Percentiles rank a stretch among this genome's conserved stretches.
These are phyloP conservation scores for Quillaja saponaria DNA, from an alignment of 306 rosid species.

Conservation along the genomic window DNA sequence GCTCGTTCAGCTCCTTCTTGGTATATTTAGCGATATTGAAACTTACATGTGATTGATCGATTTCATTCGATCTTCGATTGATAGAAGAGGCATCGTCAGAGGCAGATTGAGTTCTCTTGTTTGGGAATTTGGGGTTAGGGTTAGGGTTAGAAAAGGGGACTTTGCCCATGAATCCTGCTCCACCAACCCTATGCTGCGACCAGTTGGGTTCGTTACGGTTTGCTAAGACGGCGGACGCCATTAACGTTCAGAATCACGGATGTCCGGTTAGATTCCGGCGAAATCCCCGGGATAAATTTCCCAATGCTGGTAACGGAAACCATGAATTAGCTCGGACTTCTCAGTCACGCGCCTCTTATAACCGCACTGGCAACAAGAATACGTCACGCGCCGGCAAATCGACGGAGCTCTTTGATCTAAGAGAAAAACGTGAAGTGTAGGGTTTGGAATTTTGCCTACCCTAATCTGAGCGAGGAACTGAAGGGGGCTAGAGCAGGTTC, in stretches of 20 bases:
- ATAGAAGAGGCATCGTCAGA: constrained; percentile 86
- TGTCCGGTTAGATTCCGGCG: constrained; percentile 35
- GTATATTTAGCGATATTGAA: constrained; percentile 55
- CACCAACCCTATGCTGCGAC: constrained; percentile 68
- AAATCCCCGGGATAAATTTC: constrained; percentile 46
- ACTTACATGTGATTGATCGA: constrained; percentile 44
- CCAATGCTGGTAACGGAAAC: constrained; percentile 40
- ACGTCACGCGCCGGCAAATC: background rate
- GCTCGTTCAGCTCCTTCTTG: constrained; percentile 66
- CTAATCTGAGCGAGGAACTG: constrained; percentile 72
- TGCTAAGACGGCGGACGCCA: constrained; percentile 87
- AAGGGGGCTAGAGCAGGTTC: constrained; percentile 50
- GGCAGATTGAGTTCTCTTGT: constrained; percentile 64
- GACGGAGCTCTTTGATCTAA: background rate
- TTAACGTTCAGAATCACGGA: constrained; percentile 30
- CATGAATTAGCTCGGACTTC: constrained; percentile 29
- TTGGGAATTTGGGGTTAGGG: constrained; percentile 55
- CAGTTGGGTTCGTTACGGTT: constrained; percentile 72
- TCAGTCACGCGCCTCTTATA: constrained; percentile 33
- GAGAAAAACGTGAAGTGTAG: constrained; percentile 24
- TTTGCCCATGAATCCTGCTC: constrained; percentile 88
- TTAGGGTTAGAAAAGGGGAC: constrained; percentile 63
- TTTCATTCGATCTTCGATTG: constrained; percentile 53
- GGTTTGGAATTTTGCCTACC: constrained; percentile 58
- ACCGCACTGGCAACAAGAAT: constrained; percentile 38